These are phyloP conservation scores for Lyophyllum shimeji DNA, from an alignment of 768 basidiomycete species.

Conservation along the genomic window DNA sequence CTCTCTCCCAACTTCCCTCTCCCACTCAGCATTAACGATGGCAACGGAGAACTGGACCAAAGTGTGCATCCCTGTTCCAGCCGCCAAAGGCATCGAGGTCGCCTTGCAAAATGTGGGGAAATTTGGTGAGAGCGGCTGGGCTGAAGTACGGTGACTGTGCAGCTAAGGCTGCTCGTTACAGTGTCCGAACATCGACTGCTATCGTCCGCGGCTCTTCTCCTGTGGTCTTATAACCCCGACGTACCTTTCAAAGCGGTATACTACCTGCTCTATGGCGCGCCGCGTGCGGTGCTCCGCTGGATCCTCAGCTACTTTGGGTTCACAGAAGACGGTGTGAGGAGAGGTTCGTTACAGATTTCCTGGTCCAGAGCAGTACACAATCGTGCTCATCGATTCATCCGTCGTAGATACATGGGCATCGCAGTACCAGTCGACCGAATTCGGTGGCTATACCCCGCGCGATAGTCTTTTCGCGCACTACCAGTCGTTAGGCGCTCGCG, in stretches of 20 bases:
- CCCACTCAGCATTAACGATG: no score
- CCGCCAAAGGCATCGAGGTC: background rate
- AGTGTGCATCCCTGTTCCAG: background rate
- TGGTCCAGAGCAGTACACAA: background rate
- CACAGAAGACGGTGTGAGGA: background rate
- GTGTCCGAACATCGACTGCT: background rate
- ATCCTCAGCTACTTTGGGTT: conserved; percentile 1
- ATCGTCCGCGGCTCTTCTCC: background rate
- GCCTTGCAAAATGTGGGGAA: background rate
- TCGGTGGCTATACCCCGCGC: background rate
- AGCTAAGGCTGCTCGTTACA: background rate
- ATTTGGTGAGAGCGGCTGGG: background rate
- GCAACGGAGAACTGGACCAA: background rate
- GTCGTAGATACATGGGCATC: background rate
- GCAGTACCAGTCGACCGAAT: conserved; percentile 2
- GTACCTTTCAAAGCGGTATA: background rate
- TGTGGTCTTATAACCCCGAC: conserved; percentile 3
- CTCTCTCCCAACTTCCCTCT: background rate
- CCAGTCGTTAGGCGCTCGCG: background rate
- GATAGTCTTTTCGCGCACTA: background rate
- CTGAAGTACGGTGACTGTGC: background rate
- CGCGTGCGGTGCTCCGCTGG: background rate
- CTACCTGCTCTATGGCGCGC: background rate
- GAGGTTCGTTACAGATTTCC: background rate
- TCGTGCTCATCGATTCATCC: no score